A percentile compares a stretch with the other conserved stretches of the same genome.
These are phyloP conservation scores for Diddensiella santjacobensis DNA, from an alignment of 805 yeast species.

Conservation along the genomic window DNA sequence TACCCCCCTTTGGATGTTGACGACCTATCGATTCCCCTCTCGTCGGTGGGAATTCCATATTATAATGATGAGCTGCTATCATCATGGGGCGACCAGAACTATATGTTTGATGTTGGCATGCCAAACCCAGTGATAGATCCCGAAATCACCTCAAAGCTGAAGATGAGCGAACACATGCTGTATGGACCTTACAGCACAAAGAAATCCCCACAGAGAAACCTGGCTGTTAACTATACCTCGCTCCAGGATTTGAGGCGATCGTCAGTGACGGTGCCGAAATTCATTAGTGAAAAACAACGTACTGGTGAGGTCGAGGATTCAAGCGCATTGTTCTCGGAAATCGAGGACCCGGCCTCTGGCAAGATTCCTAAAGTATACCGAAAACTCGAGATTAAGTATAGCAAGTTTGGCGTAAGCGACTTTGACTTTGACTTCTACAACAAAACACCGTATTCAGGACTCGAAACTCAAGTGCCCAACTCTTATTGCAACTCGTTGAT, in stretches of 20 bases:
- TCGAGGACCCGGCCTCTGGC: slow-evolving; percentile 29
- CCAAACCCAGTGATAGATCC: slow-evolving; percentile 53
- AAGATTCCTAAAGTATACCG: slow-evolving; percentile 70
- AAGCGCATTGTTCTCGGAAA: slow-evolving; percentile 24
- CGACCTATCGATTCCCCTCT: slow-evolving; percentile 51
- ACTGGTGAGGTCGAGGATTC: slow-evolving; percentile 30
- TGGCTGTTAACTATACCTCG: slow-evolving; percentile 29
- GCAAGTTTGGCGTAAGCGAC: slow-evolving; percentile 88
- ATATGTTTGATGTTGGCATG: slow-evolving; percentile 57
- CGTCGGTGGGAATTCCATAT: slow-evolving; percentile 79
- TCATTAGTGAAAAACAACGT: slow-evolving; percentile 54
- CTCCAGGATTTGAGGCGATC: slow-evolving; percentile 28
- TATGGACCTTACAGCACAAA: slow-evolving; percentile 52
- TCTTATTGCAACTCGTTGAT: slow-evolving; percentile 73
- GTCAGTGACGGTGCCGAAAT: slow-evolving; percentile 41
- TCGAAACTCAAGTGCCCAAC: slow-evolving; percentile 83
- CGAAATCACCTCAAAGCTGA: slow-evolving; percentile 40
- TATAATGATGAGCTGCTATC: slow-evolving; percentile 74
- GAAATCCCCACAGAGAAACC: slow-evolving; percentile 56
- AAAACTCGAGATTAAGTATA: slow-evolving; percentile 71
- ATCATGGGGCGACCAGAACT: slow-evolving; percentile 57
- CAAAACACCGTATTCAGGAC: slow-evolving; percentile 67
- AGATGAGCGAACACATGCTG: slow-evolving; percentile 36
- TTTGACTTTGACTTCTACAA: slow-evolving; percentile 88
- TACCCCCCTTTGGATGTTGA: slow-evolving; percentile 35